A percentile compares a stretch with the other conserved stretches of the same genome.
These are phyloP conservation scores for Tuber aestivum DNA, from an alignment of 495 filamentous ascomycete genomes.

Conservation along the genomic window DNA sequence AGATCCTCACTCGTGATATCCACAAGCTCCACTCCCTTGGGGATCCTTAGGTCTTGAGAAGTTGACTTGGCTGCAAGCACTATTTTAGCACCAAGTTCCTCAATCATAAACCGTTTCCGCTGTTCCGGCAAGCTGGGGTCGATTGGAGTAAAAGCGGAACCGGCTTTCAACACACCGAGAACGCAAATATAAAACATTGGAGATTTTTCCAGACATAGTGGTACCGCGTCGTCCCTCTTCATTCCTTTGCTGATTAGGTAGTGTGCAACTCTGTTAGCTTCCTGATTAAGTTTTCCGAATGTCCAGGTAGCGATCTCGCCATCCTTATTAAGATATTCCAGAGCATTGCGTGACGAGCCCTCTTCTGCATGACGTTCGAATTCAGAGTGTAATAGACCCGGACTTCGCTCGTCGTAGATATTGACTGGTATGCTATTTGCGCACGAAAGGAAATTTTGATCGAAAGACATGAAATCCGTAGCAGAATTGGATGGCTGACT, in stretches of 20 bases:
- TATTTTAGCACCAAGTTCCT: conserved; percentile 42
- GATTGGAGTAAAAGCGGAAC: conserved; percentile 46
- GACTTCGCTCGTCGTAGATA: conserved; percentile 2
- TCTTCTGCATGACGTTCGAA: conserved; percentile 40
- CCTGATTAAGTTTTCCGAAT: conserved; percentile 41
- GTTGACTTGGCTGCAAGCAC: conserved; percentile 25
- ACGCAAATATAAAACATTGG: conserved; percentile 46
- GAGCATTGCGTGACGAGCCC: conserved; percentile 37
- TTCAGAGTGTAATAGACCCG: conserved; percentile 23
- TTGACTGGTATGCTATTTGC: conserved; percentile 19
- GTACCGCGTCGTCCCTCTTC: conserved; percentile 43
- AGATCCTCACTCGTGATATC: conserved; percentile 17
- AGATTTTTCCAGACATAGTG: conserved; percentile 44
- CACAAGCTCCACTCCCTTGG: conserved; percentile 7
- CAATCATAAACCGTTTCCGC: conserved; percentile 44
- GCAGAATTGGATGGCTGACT: conserved; percentile 44
- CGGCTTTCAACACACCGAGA: conserved; percentile 46
- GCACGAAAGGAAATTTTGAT: conserved; percentile 19
- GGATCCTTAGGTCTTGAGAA: conserved; percentile 22
- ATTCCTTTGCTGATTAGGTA: conserved; percentile 38
- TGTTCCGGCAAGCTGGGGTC: conserved; percentile 43
- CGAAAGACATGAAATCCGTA: conserved; percentile 37
- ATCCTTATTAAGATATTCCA: conserved; percentile 43
- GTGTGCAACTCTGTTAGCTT: conserved; percentile 45
- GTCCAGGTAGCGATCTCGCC: conserved; percentile 39